These are phyloP conservation scores for Collybia nuda DNA, from an alignment of 768 basidiomycete genomes.

Conservation along the genomic window DNA sequence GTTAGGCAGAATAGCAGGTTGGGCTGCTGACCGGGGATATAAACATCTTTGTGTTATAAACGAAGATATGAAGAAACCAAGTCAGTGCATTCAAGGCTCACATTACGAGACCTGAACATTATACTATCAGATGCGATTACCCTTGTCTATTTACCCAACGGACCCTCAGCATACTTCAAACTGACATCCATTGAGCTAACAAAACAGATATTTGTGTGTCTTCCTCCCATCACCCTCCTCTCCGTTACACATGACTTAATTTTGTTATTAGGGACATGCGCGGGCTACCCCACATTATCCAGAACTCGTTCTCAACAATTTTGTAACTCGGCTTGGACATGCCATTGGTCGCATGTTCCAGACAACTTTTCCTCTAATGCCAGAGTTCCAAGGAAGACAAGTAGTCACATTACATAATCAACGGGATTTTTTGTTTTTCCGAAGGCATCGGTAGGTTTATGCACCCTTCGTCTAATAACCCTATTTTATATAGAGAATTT, in stretches of 20 bases:
- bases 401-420: conserved; percentile 98
- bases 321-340: conserved; percentile 92
- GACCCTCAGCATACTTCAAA: conserved; percentile 96
- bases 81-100: conserved; percentile 47
- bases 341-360: conserved; percentile 95
- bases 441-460: conserved; percentile 78
- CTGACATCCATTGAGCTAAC: conserved; percentile 86
- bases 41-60: conserved; percentile 91
- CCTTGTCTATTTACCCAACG: conserved; percentile 83
- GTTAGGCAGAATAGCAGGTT: conserved; percentile 86
- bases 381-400: conserved; percentile 94
- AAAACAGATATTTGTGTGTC: conserved; percentile 73
- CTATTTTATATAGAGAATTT: background rate
- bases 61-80: conserved; percentile 92
- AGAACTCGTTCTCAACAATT: conserved; percentile 92
- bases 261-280: conserved; percentile 75
- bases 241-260: background rate
- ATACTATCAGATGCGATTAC: conserved; percentile 80
- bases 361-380: conserved; percentile 91
- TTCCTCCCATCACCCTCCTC: background rate
- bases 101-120: background rate
- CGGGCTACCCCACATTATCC: conserved; percentile 90
- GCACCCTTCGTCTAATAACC: background rate
- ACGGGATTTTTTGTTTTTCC: conserved; percentile 96
- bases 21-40: conserved; percentile 89